Percentiles rank a stretch among this genome's conserved stretches.
Evolutionary conservation across 179 eudicot genomes (phyloP).

Genomic region (Patellifolia procumbens): DNA sequence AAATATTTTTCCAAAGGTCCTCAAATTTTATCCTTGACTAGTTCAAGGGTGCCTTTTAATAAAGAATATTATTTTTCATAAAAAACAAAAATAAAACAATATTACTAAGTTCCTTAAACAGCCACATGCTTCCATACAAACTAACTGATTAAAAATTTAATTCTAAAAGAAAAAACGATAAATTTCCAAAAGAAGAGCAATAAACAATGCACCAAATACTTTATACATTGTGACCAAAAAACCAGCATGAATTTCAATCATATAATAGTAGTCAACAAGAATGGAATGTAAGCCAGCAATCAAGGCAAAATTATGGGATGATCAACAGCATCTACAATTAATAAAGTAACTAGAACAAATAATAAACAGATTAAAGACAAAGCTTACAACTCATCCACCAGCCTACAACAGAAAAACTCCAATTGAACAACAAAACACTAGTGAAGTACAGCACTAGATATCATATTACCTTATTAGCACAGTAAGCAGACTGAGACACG

Average conservation of each 20-base stretch:
- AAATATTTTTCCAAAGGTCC: not conserved
- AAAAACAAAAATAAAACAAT: no score
- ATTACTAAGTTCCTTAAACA: not conserved
- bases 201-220: constrained; percentile 17
- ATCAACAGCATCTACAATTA: not conserved
- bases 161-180: no score
- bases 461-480: constrained; percentile 59
- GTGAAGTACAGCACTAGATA: not conserved
- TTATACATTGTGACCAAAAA: not conserved
- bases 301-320: constrained; percentile 10
- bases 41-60: not conserved
- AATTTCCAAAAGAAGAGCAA: constrained; percentile 10
- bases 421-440: constrained; percentile 1
- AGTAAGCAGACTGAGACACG: constrained; percentile 42
- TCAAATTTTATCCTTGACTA: not conserved
- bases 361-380: not conserved
- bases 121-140: not conserved
- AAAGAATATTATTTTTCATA: not conserved
- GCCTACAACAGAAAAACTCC: constrained; percentile 10
- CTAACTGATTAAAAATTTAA: no score
- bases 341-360: not conserved
- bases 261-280: constrained; percentile 17
- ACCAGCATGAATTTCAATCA: not conserved
- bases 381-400: constrained; percentile 17
- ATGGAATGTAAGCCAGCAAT: constrained; percentile 13